Evolutionary conservation across 164 flowering plant genomes (phyloP), one percentile per base, ranked within the genome.

Genomic region (Echeveria elegans): DNA sequence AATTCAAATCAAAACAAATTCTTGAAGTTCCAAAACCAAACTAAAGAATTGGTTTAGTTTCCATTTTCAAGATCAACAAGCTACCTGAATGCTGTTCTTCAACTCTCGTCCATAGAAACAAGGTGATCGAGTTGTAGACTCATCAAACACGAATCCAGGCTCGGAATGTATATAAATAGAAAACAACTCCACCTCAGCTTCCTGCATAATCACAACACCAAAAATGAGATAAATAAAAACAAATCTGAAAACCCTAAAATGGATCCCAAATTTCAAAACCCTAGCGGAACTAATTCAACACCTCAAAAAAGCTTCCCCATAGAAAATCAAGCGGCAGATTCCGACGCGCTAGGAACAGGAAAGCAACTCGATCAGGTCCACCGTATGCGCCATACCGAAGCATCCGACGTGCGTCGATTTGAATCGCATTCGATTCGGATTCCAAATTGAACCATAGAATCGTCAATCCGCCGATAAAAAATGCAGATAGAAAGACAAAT

Each of bases 261-360:
- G 61, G 70, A 6, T 61, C 59, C 69, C 62, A 21, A 24, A 14
- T 18, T n/a, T 34, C 26, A 45, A 38, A 45, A 43, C 34, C 23
- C 53, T 23, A 32, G 14, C 5, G 2, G 15, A 66, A 59, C 53
- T 63, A n/a, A 24, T n/a, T n/a, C 2, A 40, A 32, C 40, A 90
- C 97, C 93, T 85, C 77, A 77, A 93, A 89, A 81, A 93, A 93
- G 75, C 69, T 72, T 8, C 74, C 84, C 98, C 98, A 93, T n/a
- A 93, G 83, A 59, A 93, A 93, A 81, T 93, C 98, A 32, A 93
- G 94, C 16, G 98, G 97, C 31, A 93, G 86, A 45, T 76, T 69
- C 1, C 68, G 75, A 28, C 92, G 88, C 7, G 74, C 87, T 37
- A 93, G 88, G 70, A 88, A 93, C 28, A 93, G 77, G 68, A 93